phyloP scores from a whole-genome alignment of 768 basidiomycete genomes.

The Coprinopsis strossmayeri region DNA sequence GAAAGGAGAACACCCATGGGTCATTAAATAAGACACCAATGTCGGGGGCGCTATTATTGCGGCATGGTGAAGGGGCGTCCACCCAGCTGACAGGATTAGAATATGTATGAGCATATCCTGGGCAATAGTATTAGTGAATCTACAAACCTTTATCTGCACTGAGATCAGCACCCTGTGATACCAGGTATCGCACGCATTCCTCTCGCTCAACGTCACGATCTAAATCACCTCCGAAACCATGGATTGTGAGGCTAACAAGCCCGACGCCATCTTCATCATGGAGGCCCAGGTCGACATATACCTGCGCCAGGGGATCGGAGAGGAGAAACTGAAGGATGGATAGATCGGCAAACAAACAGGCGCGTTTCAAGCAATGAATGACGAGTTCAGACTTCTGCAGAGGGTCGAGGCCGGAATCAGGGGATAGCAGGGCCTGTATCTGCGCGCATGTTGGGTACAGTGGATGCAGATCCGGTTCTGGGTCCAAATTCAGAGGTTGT shows the following conservation, averaged over 20 bases:
- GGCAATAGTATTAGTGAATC: constrained; percentile 5
- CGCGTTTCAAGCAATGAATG: constrained; percentile 65
- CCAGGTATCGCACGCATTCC: constrained; percentile 78
- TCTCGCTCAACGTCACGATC: constrained; percentile 87
- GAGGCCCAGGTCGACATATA: constrained; percentile 57
- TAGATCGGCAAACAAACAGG: constrained; percentile 76
- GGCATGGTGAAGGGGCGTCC: constrained; percentile 94
- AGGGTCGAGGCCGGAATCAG: constrained; percentile 61
- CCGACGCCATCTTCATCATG: constrained; percentile 86
- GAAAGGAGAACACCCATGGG: constrained; percentile 83
- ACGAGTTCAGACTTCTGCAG: constrained; percentile 66
- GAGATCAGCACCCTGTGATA: constrained; percentile 72
- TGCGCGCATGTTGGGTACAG: constrained; percentile 63
- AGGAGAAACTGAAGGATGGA: constrained; percentile 67
- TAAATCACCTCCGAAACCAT: constrained; percentile 76
- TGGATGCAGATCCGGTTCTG: constrained; percentile 77
- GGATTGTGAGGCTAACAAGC: constrained; percentile 68
- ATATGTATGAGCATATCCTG: not conserved
- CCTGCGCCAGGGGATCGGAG: constrained; percentile 58
- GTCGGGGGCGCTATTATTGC: constrained; percentile 86
- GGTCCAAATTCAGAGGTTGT: constrained; percentile 46
- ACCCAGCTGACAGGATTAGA: constrained; percentile 56
- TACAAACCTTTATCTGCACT: constrained; percentile 59
- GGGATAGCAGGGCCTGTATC: constrained; percentile 56
- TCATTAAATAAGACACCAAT: constrained; percentile 86